A percentile compares a stretch with the other conserved stretches of the same genome.
phyloP scores from a whole-genome alignment of 108 stramenopile genomes.

The Nitzschia inconspicua region DNA sequence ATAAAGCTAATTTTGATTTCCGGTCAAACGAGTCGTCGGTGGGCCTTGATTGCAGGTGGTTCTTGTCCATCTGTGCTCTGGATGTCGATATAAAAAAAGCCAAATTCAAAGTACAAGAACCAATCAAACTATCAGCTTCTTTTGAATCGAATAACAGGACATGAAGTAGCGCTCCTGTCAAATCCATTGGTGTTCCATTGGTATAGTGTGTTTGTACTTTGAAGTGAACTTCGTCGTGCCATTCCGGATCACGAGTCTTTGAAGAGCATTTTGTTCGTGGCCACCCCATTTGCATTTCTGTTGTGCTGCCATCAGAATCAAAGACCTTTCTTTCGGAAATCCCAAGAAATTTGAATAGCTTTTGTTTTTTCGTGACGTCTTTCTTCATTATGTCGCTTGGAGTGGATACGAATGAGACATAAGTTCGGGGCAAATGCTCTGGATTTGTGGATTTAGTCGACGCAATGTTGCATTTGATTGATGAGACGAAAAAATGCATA shows the following conservation, averaged over 20 bases:
- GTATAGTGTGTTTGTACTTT: conserved; percentile 19
- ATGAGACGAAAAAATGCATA: conserved; percentile 34
- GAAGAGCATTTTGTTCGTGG: conserved; percentile 15
- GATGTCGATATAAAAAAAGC: conserved; percentile 20
- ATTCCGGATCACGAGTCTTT: conserved; percentile 25
- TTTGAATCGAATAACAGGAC: conserved; percentile 28
- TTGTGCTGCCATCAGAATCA: not conserved
- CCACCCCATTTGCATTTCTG: conserved; percentile 19
- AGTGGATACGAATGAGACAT: conserved; percentile 28
- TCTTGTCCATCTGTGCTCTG: not conserved
- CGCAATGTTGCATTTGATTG: conserved; percentile 17
- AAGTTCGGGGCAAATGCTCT: conserved; percentile 20
- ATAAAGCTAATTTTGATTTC: not conserved
- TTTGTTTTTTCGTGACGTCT: conserved; percentile 2
- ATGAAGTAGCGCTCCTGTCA: conserved; percentile 41
- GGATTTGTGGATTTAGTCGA: conserved; percentile 2
- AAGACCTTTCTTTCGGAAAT: not conserved
- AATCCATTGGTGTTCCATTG: conserved; percentile 31
- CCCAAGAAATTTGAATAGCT: not conserved
- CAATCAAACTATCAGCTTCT: conserved; percentile 11
- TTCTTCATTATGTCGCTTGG: conserved; percentile 23
- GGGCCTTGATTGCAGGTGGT: not conserved
- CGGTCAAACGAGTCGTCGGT: not conserved
- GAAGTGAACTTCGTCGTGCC: conserved; percentile 32
- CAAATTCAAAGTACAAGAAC: conserved; percentile 35